Conservation (phyloP, 495 filamentous ascomycete species). For the Staphylotrichum longicolle region DNA sequence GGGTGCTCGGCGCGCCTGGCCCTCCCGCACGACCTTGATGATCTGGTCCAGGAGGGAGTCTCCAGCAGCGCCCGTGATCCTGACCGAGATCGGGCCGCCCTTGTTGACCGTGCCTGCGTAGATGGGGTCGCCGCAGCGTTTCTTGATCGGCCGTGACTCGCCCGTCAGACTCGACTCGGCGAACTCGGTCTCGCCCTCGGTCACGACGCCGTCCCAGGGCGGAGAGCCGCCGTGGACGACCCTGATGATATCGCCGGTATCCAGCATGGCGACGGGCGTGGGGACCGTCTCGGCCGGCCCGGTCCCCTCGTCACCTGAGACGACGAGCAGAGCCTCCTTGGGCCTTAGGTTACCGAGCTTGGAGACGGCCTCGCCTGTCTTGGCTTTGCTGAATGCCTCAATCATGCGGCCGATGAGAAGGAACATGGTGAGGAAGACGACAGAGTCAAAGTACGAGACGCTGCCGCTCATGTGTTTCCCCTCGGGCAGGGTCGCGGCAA, state of each 20-base stretch:
- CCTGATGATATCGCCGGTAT: slow-evolving; percentile 76
- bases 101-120: slow-evolving; percentile 87
- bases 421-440: slow-evolving; percentile 91
- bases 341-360: slow-evolving; percentile 79
- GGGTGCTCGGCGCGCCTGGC: slow-evolving; percentile 84
- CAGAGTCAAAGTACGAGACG: slow-evolving; percentile 90
- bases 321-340: slow-evolving; percentile 69
- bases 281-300: slow-evolving; percentile 35
- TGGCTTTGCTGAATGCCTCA: slow-evolving; percentile 91
- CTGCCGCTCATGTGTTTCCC: slow-evolving; percentile 42
- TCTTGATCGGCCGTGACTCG: slow-evolving; percentile 75
- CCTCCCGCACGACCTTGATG: slow-evolving; percentile 84
- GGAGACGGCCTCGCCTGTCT: slow-evolving; percentile 83
- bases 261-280: slow-evolving; percentile 70
- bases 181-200: slow-evolving; percentile 65
- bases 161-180: slow-evolving; percentile 91
- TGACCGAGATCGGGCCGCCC: slow-evolving; percentile 64
- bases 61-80: slow-evolving; percentile 67
- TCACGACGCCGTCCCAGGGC: slow-evolving; percentile 74
- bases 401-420: slow-evolving; percentile 75
- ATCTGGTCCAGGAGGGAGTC: slow-evolving; percentile 91
- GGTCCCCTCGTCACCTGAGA: slow-evolving; percentile 35
- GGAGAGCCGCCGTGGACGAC: slow-evolving; percentile 82
- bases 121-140: slow-evolving; percentile 66
- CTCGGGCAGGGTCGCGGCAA: slow-evolving; percentile 57